A percentile compares a stretch with the other conserved stretches of the same genome.
Conservation (phyloP, 2,329 filamentous ascomycete genomes). For the Ceratocystis colombiana region DNA sequence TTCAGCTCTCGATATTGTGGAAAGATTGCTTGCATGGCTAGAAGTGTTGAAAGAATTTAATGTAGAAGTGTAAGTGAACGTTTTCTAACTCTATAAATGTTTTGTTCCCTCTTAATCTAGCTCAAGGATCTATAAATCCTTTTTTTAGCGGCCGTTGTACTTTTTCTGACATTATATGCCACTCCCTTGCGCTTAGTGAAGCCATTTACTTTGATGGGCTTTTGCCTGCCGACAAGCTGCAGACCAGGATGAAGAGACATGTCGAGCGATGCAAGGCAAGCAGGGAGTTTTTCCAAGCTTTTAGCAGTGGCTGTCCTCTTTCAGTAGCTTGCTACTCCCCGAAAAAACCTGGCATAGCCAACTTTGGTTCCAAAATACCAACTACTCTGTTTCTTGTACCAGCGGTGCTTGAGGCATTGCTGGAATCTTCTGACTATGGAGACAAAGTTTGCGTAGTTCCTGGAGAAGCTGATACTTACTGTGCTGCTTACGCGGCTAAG, state of each 20-base stretch:
- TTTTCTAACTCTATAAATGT: not conserved
- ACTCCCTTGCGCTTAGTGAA: conserved; percentile 37
- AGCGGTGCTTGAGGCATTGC: conserved; percentile 61
- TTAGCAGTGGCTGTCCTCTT: conserved; percentile 20
- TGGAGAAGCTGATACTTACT: conserved; percentile 77
- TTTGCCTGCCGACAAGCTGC: conserved; percentile 57
- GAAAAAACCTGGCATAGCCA: not conserved
- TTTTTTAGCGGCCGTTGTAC: too few species aligned
- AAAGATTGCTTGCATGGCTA: conserved; percentile 52
- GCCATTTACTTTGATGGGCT: conserved; percentile 80
- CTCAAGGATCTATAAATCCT: too few species aligned
- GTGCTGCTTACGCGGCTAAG: conserved; percentile 52
- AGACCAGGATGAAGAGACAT: conserved; percentile 48
- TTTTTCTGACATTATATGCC: not conserved
- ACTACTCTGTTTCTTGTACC: conserved; percentile 56
- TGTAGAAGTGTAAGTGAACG: conserved; percentile 49
- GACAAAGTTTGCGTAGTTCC: conserved; percentile 52
- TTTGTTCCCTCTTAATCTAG: conserved; percentile 22
- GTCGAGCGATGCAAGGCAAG: conserved; percentile 22
- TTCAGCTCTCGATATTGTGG: conserved; percentile 48
- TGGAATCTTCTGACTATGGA: conserved; percentile 36
- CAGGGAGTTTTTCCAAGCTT: conserved; percentile 29
- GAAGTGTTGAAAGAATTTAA: conserved; percentile 45
- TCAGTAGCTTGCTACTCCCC: conserved; percentile 38
- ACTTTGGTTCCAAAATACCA: not conserved